phyloP scores from a whole-genome alignment of 2,329 filamentous ascomycete species.

The Periconia sp. region DNA sequence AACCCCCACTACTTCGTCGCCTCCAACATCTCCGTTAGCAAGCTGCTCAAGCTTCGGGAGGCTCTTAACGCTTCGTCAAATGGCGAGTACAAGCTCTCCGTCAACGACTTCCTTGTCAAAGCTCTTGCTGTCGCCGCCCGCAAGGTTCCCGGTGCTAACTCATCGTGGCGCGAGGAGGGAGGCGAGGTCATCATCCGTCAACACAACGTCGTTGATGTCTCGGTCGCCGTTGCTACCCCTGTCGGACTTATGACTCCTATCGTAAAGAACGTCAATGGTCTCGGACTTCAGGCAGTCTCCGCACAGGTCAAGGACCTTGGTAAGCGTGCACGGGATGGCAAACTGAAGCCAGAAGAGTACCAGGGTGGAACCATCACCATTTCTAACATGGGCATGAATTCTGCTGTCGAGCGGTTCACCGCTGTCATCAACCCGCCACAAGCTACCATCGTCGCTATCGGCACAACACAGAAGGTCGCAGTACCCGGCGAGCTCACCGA shows the following conservation, averaged over 20 bases:
- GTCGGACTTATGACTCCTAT: slow-evolving; percentile 96
- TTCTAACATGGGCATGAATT: slow-evolving; percentile 99
- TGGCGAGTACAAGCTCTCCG: slow-evolving; percentile 98
- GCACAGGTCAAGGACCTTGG: slow-evolving; percentile 92
- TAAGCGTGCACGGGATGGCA: slow-evolving; percentile 93
- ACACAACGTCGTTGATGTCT: slow-evolving; percentile 92
- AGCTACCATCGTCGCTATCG: slow-evolving; percentile 91
- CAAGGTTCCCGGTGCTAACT: slow-evolving; percentile 96
- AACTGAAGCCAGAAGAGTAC: slow-evolving; percentile 99
- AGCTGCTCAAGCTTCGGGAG: slow-evolving; percentile 94
- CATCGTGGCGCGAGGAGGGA: slow-evolving; percentile 83
- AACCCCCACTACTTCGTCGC: slow-evolving; percentile 99
- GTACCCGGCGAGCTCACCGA: slow-evolving; percentile 78
- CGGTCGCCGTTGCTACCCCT: slow-evolving; percentile 92
- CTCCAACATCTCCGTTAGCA: slow-evolving; percentile 86
- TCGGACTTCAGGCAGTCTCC: slow-evolving; percentile 89
- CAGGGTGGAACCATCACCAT: slow-evolving; percentile 99
- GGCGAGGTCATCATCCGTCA: slow-evolving; percentile 84
- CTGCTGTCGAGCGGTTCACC: slow-evolving; percentile 93
- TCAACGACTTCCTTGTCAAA: slow-evolving; percentile 99
- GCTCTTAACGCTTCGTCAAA: slow-evolving; percentile 88
- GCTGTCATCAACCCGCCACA: slow-evolving; percentile 99
- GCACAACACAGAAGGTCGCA: slow-evolving; percentile 94
- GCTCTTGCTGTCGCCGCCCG: slow-evolving; percentile 85
- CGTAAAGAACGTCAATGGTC: slow-evolving; percentile 84